A percentile compares a stretch with the other conserved stretches of the same genome.
Conservation (phyloP, 2,329 filamentous ascomycete species). For the Trichothecium roseum region DNA sequence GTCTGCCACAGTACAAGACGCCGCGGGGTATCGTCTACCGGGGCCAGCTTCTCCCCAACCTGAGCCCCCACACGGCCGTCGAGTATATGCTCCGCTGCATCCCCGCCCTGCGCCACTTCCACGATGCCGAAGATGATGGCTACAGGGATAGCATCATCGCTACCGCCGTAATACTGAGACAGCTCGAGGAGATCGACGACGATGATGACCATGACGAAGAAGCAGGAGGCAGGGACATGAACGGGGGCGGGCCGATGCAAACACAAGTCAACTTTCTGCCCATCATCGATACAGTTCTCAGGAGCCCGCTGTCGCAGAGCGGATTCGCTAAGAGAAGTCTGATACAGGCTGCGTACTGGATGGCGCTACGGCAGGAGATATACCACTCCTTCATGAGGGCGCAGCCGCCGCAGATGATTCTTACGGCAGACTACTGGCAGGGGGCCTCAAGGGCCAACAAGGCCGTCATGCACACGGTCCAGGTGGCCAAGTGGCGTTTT, state of each 20-base stretch:
- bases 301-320: conserved; percentile 23
- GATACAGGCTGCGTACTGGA: conserved; percentile 30
- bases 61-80: conserved; percentile 25
- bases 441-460: conserved; percentile 26
- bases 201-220: conserved; percentile 10
- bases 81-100: conserved; percentile 30
- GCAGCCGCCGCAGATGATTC: conserved; percentile 24
- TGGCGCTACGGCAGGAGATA: conserved; percentile 28
- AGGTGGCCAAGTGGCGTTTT: conserved; percentile 30
- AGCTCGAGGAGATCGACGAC: conserved; percentile 29
- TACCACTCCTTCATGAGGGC: conserved; percentile 28
- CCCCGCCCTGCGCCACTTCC: conserved; percentile 25
- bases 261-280: conserved; percentile 27
- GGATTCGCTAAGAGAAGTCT: conserved; percentile 24
- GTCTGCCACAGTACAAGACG: conserved; percentile 26
- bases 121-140: conserved; percentile 24
- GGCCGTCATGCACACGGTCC: conserved; percentile 29
- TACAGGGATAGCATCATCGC: conserved; percentile 28
- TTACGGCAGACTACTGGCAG: conserved; percentile 21
- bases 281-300: conserved; percentile 27
- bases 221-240: background rate
- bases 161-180: conserved; percentile 27
- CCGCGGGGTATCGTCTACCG: conserved; percentile 23
- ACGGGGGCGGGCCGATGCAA: conserved; percentile 4
- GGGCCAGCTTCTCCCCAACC: conserved; percentile 22